phyloP scores from a whole-genome alignment of 805 yeast genomes.

The Kazachstania taianensis region DNA sequence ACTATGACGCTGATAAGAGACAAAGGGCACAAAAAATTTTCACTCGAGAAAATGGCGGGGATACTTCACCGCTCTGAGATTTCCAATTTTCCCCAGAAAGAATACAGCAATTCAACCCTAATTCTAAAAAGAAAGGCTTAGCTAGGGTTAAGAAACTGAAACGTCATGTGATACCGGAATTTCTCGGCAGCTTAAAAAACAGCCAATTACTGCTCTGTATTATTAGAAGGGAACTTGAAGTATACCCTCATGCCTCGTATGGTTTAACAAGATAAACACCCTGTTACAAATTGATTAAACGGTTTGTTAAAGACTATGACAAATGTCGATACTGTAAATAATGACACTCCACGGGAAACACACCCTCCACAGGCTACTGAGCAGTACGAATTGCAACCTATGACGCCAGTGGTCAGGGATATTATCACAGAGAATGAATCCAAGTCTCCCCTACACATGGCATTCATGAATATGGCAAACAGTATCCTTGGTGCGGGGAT shows the following conservation, averaged over 20 bases:
- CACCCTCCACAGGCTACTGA: not conserved
- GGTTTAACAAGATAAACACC: too few relatives aligned
- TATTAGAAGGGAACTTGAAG: too few relatives aligned
- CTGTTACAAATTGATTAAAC: not conserved
- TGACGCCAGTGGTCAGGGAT: constrained; percentile 5
- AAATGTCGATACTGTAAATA: not conserved
- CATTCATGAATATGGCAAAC: constrained; percentile 95
- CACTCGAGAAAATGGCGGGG: too few relatives aligned
- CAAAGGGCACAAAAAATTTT: too few relatives aligned
- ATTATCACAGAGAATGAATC: constrained; percentile 18
- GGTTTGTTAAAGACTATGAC: not conserved
- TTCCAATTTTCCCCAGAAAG: too few relatives aligned
- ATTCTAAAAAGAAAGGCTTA: too few relatives aligned
- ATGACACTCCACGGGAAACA: not conserved
- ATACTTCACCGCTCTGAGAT: too few relatives aligned
- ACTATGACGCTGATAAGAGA: too few relatives aligned
- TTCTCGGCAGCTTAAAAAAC: not conserved
- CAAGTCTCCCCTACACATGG: constrained; percentile 64
- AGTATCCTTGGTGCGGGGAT: constrained; percentile 93
- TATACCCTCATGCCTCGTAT: too few relatives aligned
- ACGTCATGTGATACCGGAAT: not conserved
- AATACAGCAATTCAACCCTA: too few relatives aligned
- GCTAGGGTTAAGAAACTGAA: too few relatives aligned
- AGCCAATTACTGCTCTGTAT: not conserved
- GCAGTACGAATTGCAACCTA: constrained; percentile 1